Evolutionary conservation across 768 basidiomycete species (phyloP).

Genomic region (Pulveroboletus frians): DNA sequence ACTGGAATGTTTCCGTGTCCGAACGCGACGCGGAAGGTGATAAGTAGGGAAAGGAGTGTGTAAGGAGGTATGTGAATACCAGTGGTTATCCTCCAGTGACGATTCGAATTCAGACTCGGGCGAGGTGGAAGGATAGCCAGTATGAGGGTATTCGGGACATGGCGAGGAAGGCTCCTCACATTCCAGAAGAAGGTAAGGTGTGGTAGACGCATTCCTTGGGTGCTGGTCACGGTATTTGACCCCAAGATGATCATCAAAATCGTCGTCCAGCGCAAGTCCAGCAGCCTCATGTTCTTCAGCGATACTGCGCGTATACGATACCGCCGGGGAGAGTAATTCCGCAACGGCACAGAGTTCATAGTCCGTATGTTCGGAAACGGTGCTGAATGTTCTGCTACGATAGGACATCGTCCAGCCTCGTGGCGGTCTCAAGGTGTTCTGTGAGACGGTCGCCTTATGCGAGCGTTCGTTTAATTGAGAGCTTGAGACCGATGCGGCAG

Average conservation of each 20-base stretch:
- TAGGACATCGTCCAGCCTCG: constrained; percentile 21
- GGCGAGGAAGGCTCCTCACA: constrained; percentile 27
- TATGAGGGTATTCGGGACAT: constrained; percentile 15
- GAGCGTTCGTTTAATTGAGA: constrained; percentile 13
- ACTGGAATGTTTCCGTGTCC: constrained; percentile 24
- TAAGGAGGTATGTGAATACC: constrained; percentile 19
- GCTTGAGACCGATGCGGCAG: constrained; percentile 5
- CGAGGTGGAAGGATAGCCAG: constrained; percentile 13
- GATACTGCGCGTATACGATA: constrained; percentile 20
- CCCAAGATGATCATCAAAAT: constrained; percentile 27
- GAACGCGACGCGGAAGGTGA: constrained; percentile 33
- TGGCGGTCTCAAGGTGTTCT: constrained; percentile 21
- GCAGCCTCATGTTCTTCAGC: constrained; percentile 25
- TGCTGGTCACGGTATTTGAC: constrained; percentile 11
- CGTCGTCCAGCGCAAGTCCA: constrained; percentile 25
- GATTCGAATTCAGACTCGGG: constrained; percentile 35
- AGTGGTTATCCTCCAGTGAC: constrained; percentile 26
- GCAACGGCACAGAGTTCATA: constrained; percentile 47
- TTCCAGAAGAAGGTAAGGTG: constrained; percentile 28
- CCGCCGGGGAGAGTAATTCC: constrained; percentile 39
- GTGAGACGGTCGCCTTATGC: constrained; percentile 25
- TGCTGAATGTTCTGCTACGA: constrained; percentile 35
- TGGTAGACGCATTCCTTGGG: constrained; percentile 4
- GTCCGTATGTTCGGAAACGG: constrained; percentile 46
- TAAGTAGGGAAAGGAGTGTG: constrained; percentile 19